Base-by-base conservation (phyloP, 1,139 yeast species). In the Pichia inconspicua region DNA sequence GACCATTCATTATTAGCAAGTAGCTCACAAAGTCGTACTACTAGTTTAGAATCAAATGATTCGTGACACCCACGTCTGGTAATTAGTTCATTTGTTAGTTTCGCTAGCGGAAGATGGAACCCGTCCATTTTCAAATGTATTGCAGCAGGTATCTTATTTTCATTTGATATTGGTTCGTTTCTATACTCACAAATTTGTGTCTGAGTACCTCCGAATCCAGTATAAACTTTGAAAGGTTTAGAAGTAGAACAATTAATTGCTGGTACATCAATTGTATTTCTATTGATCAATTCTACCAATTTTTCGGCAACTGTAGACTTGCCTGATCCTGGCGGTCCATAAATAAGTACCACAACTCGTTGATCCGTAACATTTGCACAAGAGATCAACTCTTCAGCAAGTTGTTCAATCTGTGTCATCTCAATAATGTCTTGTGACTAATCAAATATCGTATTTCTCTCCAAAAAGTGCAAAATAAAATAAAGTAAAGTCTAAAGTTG, bases 321-420 rank as follows among this genome's bases (percentile, higher is more conserved):
- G 0, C 96, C 95, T 1, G 90, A 79, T 3, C 95, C 96, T 1
- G 95, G 95, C 0, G 81, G 73, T 0, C 95, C 95, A 5, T 82
- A 82, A 17, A 87, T 59, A 0, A 84, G 69, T 8, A 87, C 70
- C 12, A 81, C 53, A 1, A 79, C 62, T 48, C 46, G 17, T 3
- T 40, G 19, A 1, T 41, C n/a, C 1, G 25, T 17, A 11, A 15
- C 40, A 14, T 35, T n/a, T n/a, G 34, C 4, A n/a, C 31, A 10
- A 6, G 30, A 28, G 32, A 42, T 15, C 17, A 47, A 1, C 10
- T 12, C 22, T 14, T 47, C 39, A 9, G 44, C 42, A 4, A 47
- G 14, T 2, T 27, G 35, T 22, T 35, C 9, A 2, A 32, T 32
- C 35, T 32, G 35, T 6, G 30, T 27, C 30, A 11, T 27, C 30